These are phyloP conservation scores for Hyphopichia homilentoma DNA, from an alignment of 805 yeast genomes.

Conservation along the genomic window DNA sequence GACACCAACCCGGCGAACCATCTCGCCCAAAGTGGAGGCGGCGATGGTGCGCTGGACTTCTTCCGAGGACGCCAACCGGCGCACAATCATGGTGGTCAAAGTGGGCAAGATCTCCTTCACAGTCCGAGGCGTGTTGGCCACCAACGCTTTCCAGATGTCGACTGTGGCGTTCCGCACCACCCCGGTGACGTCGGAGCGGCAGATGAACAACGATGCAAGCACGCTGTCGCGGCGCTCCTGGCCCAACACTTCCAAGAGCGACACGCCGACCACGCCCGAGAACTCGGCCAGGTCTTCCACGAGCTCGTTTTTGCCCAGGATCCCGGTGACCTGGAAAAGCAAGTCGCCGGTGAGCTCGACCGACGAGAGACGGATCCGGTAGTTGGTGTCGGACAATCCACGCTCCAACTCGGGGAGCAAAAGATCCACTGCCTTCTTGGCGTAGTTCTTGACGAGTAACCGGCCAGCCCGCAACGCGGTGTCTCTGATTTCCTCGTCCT, in stretches of 20 bases:
- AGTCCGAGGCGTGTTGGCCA: slow-evolving; percentile 92
- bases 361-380: slow-evolving; percentile 88
- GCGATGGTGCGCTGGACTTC: slow-evolving; percentile 80
- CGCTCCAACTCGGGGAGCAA: slow-evolving; percentile 89
- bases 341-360: slow-evolving; percentile 95
- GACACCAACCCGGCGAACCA: slow-evolving; percentile 90
- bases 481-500: slow-evolving; percentile 81
- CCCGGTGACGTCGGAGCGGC: slow-evolving; percentile 89
- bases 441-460: slow-evolving; percentile 84
- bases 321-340: slow-evolving; percentile 90
- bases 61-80: slow-evolving; percentile 78
- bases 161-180: slow-evolving; percentile 85
- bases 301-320: slow-evolving; percentile 71
- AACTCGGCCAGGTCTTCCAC: slow-evolving; percentile 49
- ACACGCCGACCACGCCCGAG: slow-evolving; percentile 51
- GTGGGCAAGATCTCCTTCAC: slow-evolving; percentile 88
- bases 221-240: slow-evolving; percentile 83
- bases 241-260: slow-evolving; percentile 77
- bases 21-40: slow-evolving; percentile 90
- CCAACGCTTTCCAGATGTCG: slow-evolving; percentile 96
- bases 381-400: slow-evolving; percentile 78
- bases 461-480: slow-evolving; percentile 91
- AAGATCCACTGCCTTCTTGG: slow-evolving; percentile 87
- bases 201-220: slow-evolving; percentile 80
- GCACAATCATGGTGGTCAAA: slow-evolving; percentile 73